Evolutionary conservation across 345 rosid species (phyloP).

Genomic region (Turnera subulata): DNA sequence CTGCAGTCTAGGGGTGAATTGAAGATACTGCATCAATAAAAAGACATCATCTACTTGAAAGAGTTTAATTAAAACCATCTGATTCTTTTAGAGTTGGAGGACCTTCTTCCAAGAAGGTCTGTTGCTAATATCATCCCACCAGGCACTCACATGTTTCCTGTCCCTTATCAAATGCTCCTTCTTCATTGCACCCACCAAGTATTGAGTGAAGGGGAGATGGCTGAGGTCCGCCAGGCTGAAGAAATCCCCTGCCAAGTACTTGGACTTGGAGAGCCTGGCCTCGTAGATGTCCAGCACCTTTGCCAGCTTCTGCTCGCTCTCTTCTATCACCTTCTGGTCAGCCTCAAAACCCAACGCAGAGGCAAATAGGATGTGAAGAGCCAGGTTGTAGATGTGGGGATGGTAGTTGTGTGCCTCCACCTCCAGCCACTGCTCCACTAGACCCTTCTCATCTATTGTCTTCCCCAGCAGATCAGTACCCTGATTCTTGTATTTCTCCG

Average conservation of each 20-base stretch:
- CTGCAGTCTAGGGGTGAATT: too few relatives aligned
- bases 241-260: conserved; percentile 67
- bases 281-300: conserved; percentile 57
- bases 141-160: conserved; percentile 56
- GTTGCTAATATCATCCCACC: conserved; percentile 65
- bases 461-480: conserved; percentile 41
- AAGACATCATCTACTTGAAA: too few relatives aligned
- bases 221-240: conserved; percentile 67
- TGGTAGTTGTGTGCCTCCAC: conserved; percentile 53
- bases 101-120: conserved; percentile 65
- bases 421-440: conserved; percentile 68
- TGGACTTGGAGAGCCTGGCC: conserved; percentile 50
- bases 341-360: conserved; percentile 37
- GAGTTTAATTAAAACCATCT: too few relatives aligned
- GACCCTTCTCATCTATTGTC: conserved; percentile 44
- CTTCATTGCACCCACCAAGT: conserved; percentile 48
- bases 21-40: too few relatives aligned
- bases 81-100: too few relatives aligned
- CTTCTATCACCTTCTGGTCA: conserved; percentile 45
- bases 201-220: conserved; percentile 55
- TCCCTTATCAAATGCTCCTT: conserved; percentile 48
- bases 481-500: conserved; percentile 54
- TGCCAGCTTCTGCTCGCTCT: conserved; percentile 54
- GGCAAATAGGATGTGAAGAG: conserved; percentile 41
- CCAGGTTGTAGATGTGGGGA: conserved; percentile 39